Evolutionary conservation across 139 green algal species (phyloP).

Genomic region (Gonium pectorale): DNA sequence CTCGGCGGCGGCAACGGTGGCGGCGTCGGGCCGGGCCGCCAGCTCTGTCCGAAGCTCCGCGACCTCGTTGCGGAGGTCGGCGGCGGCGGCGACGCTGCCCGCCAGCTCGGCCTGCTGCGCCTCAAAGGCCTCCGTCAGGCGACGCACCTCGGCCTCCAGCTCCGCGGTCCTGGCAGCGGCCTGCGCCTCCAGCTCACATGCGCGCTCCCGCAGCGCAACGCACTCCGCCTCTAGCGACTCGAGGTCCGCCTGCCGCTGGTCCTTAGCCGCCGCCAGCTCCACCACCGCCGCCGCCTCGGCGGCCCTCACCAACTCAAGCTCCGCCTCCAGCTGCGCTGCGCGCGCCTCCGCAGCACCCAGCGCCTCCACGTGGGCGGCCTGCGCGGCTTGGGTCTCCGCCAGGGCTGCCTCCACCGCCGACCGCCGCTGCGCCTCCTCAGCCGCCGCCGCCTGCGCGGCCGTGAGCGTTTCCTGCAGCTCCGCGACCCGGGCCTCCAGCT

Average conservation of each 20-base stretch:
- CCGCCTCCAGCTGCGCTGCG: background rate
- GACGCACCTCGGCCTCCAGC: background rate
- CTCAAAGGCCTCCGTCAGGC: background rate
- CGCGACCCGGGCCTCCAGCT: background rate
- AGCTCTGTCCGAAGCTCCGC: slow-evolving; percentile 17
- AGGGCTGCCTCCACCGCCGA: background rate
- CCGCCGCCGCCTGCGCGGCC: background rate
- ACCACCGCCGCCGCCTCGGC: background rate
- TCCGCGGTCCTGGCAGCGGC: background rate
- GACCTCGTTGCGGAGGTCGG: background rate
- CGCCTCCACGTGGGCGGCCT: background rate
- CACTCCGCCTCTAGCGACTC: background rate
- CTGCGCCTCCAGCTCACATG: background rate
- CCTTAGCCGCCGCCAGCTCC: background rate
- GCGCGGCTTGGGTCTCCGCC: background rate
- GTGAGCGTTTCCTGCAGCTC: background rate
- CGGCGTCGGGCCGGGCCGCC: background rate
- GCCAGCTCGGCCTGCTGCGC: background rate
- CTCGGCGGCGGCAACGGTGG: background rate
- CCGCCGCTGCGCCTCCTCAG: background rate
- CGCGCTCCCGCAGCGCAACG: background rate
- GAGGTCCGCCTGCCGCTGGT: background rate
- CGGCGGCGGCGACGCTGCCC: background rate
- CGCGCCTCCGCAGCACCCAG: background rate
- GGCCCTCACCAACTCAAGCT: background rate